Base-by-base conservation (phyloP, 2,329 filamentous ascomycete genomes). In the Fusarium verrucosum region DNA sequence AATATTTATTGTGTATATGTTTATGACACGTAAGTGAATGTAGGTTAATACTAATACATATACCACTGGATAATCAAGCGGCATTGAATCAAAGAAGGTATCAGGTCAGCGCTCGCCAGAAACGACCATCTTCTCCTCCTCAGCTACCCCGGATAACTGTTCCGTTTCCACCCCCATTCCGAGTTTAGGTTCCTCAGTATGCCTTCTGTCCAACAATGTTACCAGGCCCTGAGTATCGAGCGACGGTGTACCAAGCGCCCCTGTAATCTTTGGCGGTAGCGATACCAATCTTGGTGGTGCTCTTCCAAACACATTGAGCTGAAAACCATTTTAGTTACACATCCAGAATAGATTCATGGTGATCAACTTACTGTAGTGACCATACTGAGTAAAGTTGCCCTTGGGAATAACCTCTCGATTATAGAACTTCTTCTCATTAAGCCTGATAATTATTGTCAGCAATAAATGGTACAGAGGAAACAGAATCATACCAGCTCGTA, bases 231-330 rank as follows among this genome's bases (percentile, higher is more conserved):
- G 71, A 71, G 56, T 78, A 78, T 30, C 76, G 70, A 19, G 68
- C 76, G 23, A 78, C 76, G 1, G 73, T 73, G 50, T 73, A 69
- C 62, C 65, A 78, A 6, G 57, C 71, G 1, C 76, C 75, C 16
- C 70, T 71, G 13, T 65, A 46, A 11, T 71, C 63, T 19, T 51
- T 68, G 4, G 70, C 73, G 3, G 68, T 46, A 6, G 73, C 74
- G 22, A 78, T 71, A 9, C 75, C 76, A 8, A 78, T 47, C 44
- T 72, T 74, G 42, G 62, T 75, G 16, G 74, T 73, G 2, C 42
- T 58, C 37, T 72, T 73, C 75, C 75, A 77, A 30, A 77, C 65
- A 25, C 57, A 58, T 50, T 77, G 73, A 26, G 76, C 70, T 72
- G 2, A 5, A 5, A 1, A 10, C 20, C 10, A 11, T 10, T 7